Base-by-base conservation (phyloP, 1,284 basidiomycete species). In the Abortiporus biennis region DNA sequence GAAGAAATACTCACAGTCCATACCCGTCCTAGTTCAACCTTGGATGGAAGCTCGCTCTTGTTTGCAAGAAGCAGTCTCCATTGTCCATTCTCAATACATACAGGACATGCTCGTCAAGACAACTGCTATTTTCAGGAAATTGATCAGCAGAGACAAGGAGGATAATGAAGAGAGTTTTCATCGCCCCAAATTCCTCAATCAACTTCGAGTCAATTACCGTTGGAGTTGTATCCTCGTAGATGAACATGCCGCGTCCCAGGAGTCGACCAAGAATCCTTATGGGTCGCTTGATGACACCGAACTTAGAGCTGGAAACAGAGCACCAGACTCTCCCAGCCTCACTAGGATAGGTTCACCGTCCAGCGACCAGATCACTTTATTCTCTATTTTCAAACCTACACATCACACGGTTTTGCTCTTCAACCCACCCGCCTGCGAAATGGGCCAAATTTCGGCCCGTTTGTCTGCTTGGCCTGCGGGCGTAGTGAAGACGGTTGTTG, bases 151-250 rank as follows among this genome's bases (percentile, higher is more conserved):
- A 16, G 21, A 23, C 16, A n/a, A n/a, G n/a, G n/a, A n/a, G n/a
- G n/a, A n/a, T n/a, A n/a, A n/a, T n/a, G 31, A 38, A 3, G 38
- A 44, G 45, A 29, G 9, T 9, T 29, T 8, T 8, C 33, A 25
- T 16, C 47, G 47, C 4, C 35, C 37, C 15, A 33, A 36, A n/a
- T 41, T 22, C 13, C 24, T 47, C 8, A 38, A 34, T 27, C 63
- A 63, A 50, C 57, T 65, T 11, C 57, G 64, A 5, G 55, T 66
- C 4, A 67, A 65, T 36, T 66, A 53, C 35, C 59, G 64, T 1
- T 44, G 44, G 41, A 64, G 59, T 36, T 40, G 50, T 0, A 55
- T 67, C 40, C 55, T 64, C 1, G 3, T 59, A 11, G 27, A 29
- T 29, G 62, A 66, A 36, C 54, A 56, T 11, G 15, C 22, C 2